Conservation (phyloP, 1,284 basidiomycete genomes). For the Vanrija humicola region DNA sequence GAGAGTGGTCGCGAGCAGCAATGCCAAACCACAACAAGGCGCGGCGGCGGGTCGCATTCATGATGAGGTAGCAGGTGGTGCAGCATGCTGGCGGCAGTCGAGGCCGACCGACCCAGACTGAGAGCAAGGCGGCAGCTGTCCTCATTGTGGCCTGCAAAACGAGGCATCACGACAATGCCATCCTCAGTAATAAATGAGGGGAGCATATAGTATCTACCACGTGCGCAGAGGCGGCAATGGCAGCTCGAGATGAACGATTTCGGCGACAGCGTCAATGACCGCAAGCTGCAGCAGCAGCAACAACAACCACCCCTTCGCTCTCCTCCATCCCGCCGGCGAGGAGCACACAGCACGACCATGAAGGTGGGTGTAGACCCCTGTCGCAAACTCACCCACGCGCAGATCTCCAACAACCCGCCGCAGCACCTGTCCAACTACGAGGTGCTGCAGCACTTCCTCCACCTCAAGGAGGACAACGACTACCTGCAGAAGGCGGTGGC, state of each 20-base stretch:
- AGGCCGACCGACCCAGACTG: too few species aligned
- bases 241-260: too few species aligned
- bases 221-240: too few species aligned
- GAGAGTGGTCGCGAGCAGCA: background rate
- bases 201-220: too few species aligned
- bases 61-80: background rate
- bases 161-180: too few species aligned
- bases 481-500: conserved; percentile 63
- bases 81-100: too few species aligned
- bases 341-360: conserved; percentile 2
- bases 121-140: too few species aligned
- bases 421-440: conserved; percentile 82
- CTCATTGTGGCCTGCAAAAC: too few species aligned
- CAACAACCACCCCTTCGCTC: background rate
- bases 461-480: conserved; percentile 62
- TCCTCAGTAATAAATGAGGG: too few species aligned
- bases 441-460: conserved; percentile 71
- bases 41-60: background rate
- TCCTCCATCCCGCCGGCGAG: too few species aligned
- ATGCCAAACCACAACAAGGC: background rate
- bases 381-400: background rate
- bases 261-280: background rate
- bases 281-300: background rate
- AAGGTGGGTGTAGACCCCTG: conserved; percentile 7
- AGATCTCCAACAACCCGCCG: conserved; percentile 73